Base-by-base conservation (phyloP, 2,329 filamentous ascomycete genomes). In the Ascochyta viciae-villosae region DNA sequence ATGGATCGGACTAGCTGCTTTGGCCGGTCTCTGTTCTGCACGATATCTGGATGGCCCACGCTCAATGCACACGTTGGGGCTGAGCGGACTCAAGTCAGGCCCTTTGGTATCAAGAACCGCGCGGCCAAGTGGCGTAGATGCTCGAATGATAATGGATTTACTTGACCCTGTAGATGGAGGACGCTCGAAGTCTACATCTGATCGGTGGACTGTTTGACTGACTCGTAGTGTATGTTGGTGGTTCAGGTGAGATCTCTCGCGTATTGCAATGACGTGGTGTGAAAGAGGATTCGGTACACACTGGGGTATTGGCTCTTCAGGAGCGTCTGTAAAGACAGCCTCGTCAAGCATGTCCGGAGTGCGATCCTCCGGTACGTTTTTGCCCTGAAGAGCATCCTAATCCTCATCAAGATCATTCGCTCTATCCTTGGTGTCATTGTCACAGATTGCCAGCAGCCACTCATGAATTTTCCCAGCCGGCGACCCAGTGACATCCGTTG, bases 31-130 rank as follows among this genome's bases (percentile, higher is more conserved):
- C 9, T 46, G 43, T 22, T 31, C 34, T 19, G 35, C 40, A 19
- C 58, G 64, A 33, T 68, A 52, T 2, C 62, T 62, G 7, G 63
- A 58, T 4, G 70, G 61, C 2, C 69, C 71, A 24, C 71, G 70
- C 49, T 68, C 65, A 39, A 66, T 61, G 34, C 70, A 73, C 3
- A 73, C 66, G 40, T 73, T 70, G 12, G 71, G 66, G 38, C 66
- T 73, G 2, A 73, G 59, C 10, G 61, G 63, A 31, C 60, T 66
- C 35, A 67, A 29, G 12, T 66, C 57, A 9, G 65, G 16, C 13
- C 38, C 19, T 12, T 31, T 31, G n/a, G 4, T 12, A 15, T 10
- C 0, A 41, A 3, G 3, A 26, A 9, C 50, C 16, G 10, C 33
- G 19, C 10, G 12, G 27, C 19, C 39, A 22, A n/a, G 13, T 26